These are phyloP conservation scores for Fusarium denticulatum DNA, from an alignment of 2,329 filamentous ascomycete species.

Conservation along the genomic window DNA sequence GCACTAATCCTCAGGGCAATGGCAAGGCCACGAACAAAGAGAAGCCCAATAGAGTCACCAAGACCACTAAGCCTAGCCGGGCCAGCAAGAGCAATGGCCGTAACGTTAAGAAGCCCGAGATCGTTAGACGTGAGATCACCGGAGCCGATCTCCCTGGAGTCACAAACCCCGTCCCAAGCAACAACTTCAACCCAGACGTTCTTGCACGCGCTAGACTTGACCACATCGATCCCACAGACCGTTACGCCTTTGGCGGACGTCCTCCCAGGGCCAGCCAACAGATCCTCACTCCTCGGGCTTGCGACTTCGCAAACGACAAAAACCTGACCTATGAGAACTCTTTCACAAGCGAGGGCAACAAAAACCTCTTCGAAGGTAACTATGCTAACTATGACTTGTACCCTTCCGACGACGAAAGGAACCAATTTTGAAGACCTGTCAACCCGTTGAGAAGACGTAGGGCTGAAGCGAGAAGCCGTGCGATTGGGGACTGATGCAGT, in stretches of 20 bases:
- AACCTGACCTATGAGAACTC: neutral
- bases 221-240: neutral
- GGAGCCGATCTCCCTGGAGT: neutral
- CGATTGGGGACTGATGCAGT: neutral
- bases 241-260: neutral
- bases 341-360: neutral
- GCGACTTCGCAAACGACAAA: neutral
- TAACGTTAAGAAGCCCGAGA: neutral
- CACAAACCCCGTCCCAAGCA: neutral
- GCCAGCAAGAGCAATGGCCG: neutral
- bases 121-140: neutral
- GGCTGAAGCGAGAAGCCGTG: conserved; percentile 19
- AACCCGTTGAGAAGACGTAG: neutral
- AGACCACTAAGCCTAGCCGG: neutral
- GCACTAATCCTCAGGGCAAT: neutral
- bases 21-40: neutral
- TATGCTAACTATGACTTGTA: neutral
- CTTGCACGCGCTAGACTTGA: neutral
- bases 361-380: neutral
- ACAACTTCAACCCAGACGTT: neutral
- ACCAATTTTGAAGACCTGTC: neutral
- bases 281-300: neutral
- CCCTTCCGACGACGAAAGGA: neutral
- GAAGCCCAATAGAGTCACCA: neutral
- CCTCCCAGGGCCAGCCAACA: neutral